These are phyloP conservation scores for Porcisia deanei DNA, from an alignment of 208 protist genomes.

Conservation along the genomic window DNA sequence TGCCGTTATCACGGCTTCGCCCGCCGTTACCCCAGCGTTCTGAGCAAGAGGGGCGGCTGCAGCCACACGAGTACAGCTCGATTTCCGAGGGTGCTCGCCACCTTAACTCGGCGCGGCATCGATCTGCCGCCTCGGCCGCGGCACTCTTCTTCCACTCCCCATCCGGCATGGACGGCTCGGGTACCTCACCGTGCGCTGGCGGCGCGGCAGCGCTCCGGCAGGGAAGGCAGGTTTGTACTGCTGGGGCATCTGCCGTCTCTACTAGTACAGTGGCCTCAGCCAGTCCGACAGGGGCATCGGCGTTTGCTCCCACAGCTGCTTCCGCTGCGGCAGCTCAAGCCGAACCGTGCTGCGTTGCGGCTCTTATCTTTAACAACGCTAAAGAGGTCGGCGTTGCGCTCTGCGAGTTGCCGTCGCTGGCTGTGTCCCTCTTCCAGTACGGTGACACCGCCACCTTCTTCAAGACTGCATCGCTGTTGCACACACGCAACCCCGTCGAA, in stretches of 20 bases:
- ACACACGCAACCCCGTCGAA: constrained; percentile 74
- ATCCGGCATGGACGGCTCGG: background rate
- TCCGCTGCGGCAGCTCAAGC: constrained; percentile 8
- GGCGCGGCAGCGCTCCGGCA: background rate
- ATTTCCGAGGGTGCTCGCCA: constrained; percentile 30
- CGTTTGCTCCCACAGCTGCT: background rate
- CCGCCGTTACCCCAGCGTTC: background rate
- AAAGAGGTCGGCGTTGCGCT: constrained; percentile 79
- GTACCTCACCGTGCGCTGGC: background rate
- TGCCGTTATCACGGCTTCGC: background rate
- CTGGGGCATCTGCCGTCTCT: background rate
- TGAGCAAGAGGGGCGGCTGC: background rate
- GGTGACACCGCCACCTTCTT: constrained; percentile 71
- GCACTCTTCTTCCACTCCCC: constrained; percentile 17
- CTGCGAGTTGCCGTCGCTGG: constrained; percentile 57
- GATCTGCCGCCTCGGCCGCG: constrained; percentile 20
- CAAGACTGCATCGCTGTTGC: constrained; percentile 70
- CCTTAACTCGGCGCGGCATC: constrained; percentile 26
- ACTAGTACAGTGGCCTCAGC: background rate
- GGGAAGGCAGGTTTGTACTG: background rate
- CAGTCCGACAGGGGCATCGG: background rate
- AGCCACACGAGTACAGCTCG: constrained; percentile 9
- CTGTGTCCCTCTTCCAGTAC: constrained; percentile 73
- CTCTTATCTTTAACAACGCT: constrained; percentile 70
- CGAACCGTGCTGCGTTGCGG: constrained; percentile 60